Evolutionary conservation across 75 land plant species (phyloP), one percentile per base, ranked within the genome.

Genomic region (Azolla pinnata): DNA sequence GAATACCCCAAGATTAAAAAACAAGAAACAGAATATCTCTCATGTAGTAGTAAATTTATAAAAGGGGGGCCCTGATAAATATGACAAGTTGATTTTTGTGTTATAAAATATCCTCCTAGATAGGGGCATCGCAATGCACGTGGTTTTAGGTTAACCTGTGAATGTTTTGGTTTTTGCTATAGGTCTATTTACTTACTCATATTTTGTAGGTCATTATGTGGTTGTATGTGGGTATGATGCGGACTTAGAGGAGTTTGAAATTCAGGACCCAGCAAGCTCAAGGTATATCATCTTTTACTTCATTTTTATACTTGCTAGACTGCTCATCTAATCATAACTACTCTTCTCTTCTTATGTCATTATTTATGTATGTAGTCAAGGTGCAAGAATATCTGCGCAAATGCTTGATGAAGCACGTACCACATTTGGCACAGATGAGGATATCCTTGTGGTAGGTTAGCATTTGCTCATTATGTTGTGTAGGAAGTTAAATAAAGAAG

Each of bases 361-460:
- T 35, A 61, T 20, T 31, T 30, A 53, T 23, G 52, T 63, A 17
- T 65, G 71, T 74, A 93, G 98, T 64, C 70, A 77, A 54, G 52
- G 67, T 63, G 85, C 68, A 42, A 81, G 69, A 61, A 66, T 89
- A 29, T 67, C 96, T 4, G 62, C 80, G 44, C 68, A 67, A 48
- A 80, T 85, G 47, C 66, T 93, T 17, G 90, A 85, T 29, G 82
- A 89, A 59, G 96, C 96, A 8, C 90, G 98, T 5, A 88, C 85
- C 59, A 85, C 90, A 4, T 93, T 88, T 76, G 98, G 98, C 57
- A 93, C 98, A 24, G 98, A 93, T 63, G 98, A 93, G 54, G 98
- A 93, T 73, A 71, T 93, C 75, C 83, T 93, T 48, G 31, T 93
- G 81, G 98, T 93, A 83, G 71, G 66, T 26, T 33, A n/a, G n/a